These are phyloP conservation scores for Cladosporium oxysporum DNA, from an alignment of 2,329 filamentous ascomycete species.

Conservation along the genomic window DNA sequence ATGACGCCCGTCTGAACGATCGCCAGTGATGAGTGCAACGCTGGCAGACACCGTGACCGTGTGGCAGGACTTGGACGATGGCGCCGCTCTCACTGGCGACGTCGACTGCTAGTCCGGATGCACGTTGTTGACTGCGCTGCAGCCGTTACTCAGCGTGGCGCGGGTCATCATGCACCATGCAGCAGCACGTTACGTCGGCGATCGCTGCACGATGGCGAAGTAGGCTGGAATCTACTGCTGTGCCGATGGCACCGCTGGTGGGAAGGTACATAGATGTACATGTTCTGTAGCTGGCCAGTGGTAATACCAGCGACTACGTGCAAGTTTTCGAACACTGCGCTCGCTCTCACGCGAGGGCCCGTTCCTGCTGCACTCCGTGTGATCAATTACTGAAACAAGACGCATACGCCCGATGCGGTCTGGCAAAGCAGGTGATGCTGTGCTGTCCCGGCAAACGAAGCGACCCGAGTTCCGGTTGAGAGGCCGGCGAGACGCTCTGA, in stretches of 20 bases:
- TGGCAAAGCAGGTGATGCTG: neutral
- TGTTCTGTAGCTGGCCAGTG: neutral
- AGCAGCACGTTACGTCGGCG: constrained; percentile 12
- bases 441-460: constrained; percentile 7
- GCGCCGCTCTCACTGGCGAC: neutral
- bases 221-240: constrained; percentile 6
- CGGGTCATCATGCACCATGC: constrained; percentile 8
- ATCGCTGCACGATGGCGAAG: constrained; percentile 9
- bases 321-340: neutral
- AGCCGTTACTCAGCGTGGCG: constrained; percentile 10
- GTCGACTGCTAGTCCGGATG: constrained; percentile 2
- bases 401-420: neutral
- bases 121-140: constrained; percentile 7
- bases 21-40: constrained; percentile 3
- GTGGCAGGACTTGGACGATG: constrained; percentile 8
- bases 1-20: constrained; percentile 16
- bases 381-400: neutral
- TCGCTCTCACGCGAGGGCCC: neutral
- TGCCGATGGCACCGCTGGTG: neutral
- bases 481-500: neutral
- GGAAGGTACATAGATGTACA: neutral
- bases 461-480: constrained; percentile 6
- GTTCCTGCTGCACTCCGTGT: neutral
- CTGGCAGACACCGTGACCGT: neutral
- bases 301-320: neutral